Evolutionary conservation across 2,329 filamentous ascomycete genomes (phyloP).

Genomic region (Penicillium sp.): DNA sequence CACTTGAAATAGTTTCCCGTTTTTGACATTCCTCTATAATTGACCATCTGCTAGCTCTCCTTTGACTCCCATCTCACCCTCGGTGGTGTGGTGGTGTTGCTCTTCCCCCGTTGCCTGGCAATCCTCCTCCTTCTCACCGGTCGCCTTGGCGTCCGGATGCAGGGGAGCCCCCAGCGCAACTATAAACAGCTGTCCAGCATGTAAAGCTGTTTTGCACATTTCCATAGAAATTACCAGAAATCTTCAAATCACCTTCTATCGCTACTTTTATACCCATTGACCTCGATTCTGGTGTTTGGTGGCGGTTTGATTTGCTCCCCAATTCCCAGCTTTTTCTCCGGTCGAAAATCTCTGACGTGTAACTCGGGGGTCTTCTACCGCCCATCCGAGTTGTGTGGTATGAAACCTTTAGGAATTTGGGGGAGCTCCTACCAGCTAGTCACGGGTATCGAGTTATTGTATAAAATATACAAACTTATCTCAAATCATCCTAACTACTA

Average conservation of each 20-base stretch:
- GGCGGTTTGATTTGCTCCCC: constrained; percentile 2
- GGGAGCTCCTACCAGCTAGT: constrained; percentile 10
- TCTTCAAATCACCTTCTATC: background rate
- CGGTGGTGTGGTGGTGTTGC: constrained; percentile 13
- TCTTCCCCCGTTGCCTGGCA: constrained; percentile 24
- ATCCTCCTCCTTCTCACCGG: constrained; percentile 30
- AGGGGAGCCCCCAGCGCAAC: constrained; percentile 17
- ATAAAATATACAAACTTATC: background rate
- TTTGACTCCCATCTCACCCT: constrained; percentile 3
- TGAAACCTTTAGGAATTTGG: constrained; percentile 10
- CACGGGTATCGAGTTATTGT: background rate
- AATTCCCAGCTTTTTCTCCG: constrained; percentile 5
- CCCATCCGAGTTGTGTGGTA: constrained; percentile 20
- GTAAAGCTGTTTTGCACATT: background rate
- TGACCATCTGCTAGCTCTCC: background rate
- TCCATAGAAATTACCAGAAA: background rate
- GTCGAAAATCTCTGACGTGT: constrained; percentile 38
- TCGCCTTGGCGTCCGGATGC: constrained; percentile 33
- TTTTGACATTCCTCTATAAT: background rate
- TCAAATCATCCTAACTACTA: background rate
- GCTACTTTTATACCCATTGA: constrained; percentile 6
- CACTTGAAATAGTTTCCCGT: background rate
- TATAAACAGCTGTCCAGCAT: constrained; percentile 6
- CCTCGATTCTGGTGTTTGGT: background rate
- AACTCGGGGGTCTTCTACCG: constrained; percentile 24